Evolutionary conservation across 768 basidiomycete genomes (phyloP).

Genomic region (Russula earlei): DNA sequence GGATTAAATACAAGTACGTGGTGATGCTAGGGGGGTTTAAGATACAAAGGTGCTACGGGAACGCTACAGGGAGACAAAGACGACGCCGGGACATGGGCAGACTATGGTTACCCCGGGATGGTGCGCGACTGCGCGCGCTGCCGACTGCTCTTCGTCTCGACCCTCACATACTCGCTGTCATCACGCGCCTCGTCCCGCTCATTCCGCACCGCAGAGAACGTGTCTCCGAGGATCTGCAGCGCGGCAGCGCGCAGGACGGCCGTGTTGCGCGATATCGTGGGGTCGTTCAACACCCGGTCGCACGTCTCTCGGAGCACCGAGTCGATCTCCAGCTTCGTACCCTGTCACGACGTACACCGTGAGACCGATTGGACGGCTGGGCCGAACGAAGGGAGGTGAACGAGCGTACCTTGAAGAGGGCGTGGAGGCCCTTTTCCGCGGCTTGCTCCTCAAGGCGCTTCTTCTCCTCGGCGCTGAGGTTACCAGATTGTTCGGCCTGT

Average conservation of each 20-base stretch:
- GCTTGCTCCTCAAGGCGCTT: slow-evolving; percentile 83
- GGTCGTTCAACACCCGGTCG: slow-evolving; percentile 64
- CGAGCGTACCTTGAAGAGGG: slow-evolving; percentile 68
- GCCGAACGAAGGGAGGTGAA: neutral
- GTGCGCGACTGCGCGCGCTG: slow-evolving; percentile 24
- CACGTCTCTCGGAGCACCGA: slow-evolving; percentile 84
- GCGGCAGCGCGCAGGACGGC: slow-evolving; percentile 69
- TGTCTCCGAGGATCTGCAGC: slow-evolving; percentile 76
- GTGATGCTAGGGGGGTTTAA: slow-evolving; percentile 2
- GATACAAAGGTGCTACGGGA: slow-evolving; percentile 9
- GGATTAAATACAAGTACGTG: neutral
- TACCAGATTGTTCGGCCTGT: slow-evolving; percentile 81
- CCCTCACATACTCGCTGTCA: slow-evolving; percentile 73
- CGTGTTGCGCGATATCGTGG: slow-evolving; percentile 43
- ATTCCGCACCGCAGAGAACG: slow-evolving; percentile 62
- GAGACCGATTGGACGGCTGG: neutral
- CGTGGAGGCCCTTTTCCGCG: slow-evolving; percentile 85
- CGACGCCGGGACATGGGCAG: neutral
- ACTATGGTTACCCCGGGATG: neutral
- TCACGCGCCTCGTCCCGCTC: slow-evolving; percentile 39
- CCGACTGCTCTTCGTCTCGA: slow-evolving; percentile 66
- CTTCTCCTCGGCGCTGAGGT: slow-evolving; percentile 67
- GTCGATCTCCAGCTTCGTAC: slow-evolving; percentile 86
- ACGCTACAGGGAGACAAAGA: neutral
- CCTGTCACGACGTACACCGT: slow-evolving; percentile 34